Conservation (phyloP, 2,329 filamentous ascomycete genomes). For the Trichoderma brevicompactum region DNA sequence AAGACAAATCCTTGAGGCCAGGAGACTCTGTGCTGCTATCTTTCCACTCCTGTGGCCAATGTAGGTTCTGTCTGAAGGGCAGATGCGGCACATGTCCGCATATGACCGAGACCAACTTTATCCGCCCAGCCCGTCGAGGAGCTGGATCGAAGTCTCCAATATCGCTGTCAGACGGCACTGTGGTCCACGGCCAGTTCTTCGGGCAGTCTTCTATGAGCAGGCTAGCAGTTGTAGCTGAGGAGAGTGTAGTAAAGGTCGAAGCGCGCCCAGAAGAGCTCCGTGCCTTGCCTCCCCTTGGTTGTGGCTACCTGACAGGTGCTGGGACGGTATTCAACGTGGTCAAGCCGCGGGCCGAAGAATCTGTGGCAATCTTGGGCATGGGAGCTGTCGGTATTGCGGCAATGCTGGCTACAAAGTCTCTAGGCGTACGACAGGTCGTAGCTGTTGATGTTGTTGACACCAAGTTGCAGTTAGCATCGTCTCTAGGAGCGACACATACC, state of each 20-base stretch:
- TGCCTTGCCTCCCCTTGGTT: not conserved
- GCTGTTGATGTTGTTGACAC: conserved; percentile 1
- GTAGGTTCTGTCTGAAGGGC: not conserved
- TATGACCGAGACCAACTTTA: conserved; percentile 14
- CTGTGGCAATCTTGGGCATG: not conserved
- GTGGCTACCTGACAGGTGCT: conserved; percentile 1
- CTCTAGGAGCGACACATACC: not conserved
- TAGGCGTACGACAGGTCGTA: not conserved
- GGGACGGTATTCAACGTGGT: not conserved
- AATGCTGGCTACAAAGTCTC: not conserved
- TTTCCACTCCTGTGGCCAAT: not conserved
- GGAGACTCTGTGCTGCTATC: not conserved
- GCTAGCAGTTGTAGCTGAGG: not conserved
- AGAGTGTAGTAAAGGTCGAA: not conserved
- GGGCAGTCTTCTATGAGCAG: conserved; percentile 1
- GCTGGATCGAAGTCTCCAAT: not conserved
- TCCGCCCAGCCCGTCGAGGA: not conserved
- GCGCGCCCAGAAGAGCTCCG: not conserved
- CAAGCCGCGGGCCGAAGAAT: not conserved
- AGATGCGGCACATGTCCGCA: not conserved
- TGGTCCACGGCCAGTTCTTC: not conserved
- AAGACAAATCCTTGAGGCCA: not conserved
- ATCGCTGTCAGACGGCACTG: not conserved
- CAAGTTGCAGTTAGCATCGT: not conserved
- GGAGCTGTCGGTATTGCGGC: not conserved